phyloP scores from a whole-genome alignment of 2,329 filamentous ascomycete species.

The Penicillium sp. region DNA sequence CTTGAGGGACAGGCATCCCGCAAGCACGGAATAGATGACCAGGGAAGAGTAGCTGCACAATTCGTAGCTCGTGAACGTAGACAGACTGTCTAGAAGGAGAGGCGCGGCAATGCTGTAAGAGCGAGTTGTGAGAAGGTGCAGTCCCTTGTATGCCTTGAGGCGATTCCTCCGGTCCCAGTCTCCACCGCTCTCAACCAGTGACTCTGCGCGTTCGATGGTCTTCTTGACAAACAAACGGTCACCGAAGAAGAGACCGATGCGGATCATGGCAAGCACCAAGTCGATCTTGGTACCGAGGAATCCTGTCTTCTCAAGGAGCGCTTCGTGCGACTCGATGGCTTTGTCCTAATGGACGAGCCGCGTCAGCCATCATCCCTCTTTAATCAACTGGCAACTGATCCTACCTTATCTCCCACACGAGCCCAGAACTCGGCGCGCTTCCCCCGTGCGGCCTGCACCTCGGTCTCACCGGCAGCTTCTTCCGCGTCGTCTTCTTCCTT shows the following conservation, averaged over 20 bases:
- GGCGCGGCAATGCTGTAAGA: conserved; percentile 87
- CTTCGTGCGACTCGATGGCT: conserved; percentile 86
- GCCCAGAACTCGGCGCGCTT: conserved; percentile 97
- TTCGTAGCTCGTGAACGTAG: conserved; percentile 97
- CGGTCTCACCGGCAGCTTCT: conserved; percentile 93
- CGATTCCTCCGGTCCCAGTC: conserved; percentile 99
- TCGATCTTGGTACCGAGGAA: conserved; percentile 97
- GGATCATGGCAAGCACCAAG: conserved; percentile 91
- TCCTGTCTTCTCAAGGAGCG: conserved; percentile 93
- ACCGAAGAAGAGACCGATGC: conserved; percentile 91
- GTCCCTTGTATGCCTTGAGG: conserved; percentile 95
- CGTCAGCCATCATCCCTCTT: neutral
- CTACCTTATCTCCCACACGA: conserved; percentile 88
- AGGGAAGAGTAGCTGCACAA: conserved; percentile 94
- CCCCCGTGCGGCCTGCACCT: conserved; percentile 84
- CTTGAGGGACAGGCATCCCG: conserved; percentile 89
- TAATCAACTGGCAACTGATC: conserved; percentile 15
- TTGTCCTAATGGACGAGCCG: conserved; percentile 63
- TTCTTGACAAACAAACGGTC: conserved; percentile 91
- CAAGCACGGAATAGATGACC: conserved; percentile 91
- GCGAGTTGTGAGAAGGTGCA: conserved; percentile 87
- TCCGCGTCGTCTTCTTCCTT: conserved; percentile 90
- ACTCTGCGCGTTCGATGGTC: conserved; percentile 82
- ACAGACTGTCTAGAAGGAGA: conserved; percentile 90
- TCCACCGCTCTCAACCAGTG: conserved; percentile 87